Evolutionary conservation across 1,139 yeast genomes (phyloP).

Genomic region (Arxiozyma heterogenica): DNA sequence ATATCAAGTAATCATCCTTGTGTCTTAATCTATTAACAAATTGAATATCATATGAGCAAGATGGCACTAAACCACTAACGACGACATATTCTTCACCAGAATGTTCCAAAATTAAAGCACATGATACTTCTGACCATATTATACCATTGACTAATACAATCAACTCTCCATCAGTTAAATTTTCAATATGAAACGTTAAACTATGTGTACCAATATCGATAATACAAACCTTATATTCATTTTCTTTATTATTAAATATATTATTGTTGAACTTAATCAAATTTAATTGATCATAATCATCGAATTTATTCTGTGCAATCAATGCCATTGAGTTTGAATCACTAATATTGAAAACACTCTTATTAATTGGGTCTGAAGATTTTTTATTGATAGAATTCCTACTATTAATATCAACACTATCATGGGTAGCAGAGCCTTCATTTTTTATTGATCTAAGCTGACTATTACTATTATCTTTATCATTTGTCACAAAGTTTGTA

Average conservation of each 20-base stretch:
- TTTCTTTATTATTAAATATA: conserved; percentile 23
- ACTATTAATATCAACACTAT: background rate
- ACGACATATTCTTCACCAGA: conserved; percentile 39
- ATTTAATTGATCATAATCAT: conserved; percentile 31
- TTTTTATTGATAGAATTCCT: background rate
- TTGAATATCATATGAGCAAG: conserved; percentile 60
- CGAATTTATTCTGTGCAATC: conserved; percentile 32
- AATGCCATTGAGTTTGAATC: conserved; percentile 29
- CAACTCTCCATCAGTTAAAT: conserved; percentile 35
- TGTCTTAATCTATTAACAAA: conserved; percentile 37
- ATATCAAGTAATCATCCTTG: conserved; percentile 34
- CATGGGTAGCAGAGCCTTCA: conserved; percentile 10
- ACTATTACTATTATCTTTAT: background rate
- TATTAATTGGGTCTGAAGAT: background rate
- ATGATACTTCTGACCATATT: conserved; percentile 48
- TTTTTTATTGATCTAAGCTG: background rate
- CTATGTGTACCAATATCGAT: conserved; percentile 48
- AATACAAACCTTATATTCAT: conserved; percentile 36
- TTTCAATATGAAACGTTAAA: conserved; percentile 39
- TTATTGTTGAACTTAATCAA: conserved; percentile 26
- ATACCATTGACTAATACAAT: conserved; percentile 50
- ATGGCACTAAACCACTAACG: conserved; percentile 58
- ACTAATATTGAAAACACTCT: conserved; percentile 23
- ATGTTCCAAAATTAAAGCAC: conserved; percentile 32
- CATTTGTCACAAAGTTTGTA: conserved; percentile 1